These are phyloP conservation scores for Boletus rubescentipes DNA, from an alignment of 768 basidiomycete genomes.

Conservation along the genomic window DNA sequence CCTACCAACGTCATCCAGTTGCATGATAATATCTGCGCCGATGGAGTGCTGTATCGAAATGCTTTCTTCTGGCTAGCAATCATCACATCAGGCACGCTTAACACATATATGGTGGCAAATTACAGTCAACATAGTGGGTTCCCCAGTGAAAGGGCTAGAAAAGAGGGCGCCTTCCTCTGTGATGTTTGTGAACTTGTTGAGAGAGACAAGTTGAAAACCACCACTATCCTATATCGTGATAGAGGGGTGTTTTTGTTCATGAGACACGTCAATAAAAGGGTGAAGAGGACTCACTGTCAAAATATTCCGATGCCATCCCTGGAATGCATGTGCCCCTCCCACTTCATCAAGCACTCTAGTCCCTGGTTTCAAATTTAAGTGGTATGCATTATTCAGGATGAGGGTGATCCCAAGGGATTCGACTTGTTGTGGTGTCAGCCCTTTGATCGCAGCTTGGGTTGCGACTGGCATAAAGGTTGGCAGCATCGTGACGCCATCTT, in stretches of 20 bases:
- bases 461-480: conserved; percentile 95
- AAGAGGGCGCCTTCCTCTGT: conserved; percentile 90
- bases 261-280: background rate
- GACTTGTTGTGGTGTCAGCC: conserved; percentile 81
- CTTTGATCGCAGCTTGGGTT: conserved; percentile 90
- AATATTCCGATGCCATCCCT: conserved; percentile 84
- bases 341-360: conserved; percentile 67
- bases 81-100: conserved; percentile 4
- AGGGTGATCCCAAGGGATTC: conserved; percentile 80
- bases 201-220: conserved; percentile 84
- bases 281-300: conserved; percentile 58
- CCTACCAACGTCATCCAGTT: conserved; percentile 87
- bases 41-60: conserved; percentile 89
- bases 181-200: conserved; percentile 81
- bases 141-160: conserved; percentile 80
- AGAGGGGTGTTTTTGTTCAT: background rate
- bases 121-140: conserved; percentile 87
- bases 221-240: conserved; percentile 67
- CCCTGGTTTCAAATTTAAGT: conserved; percentile 84
- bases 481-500: conserved; percentile 79
- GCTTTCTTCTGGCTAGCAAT: conserved; percentile 78
- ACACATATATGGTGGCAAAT: conserved; percentile 19
- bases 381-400: conserved; percentile 89
- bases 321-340: conserved; percentile 88
- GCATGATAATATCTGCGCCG: conserved; percentile 94